These are phyloP conservation scores for sorghum (Sorghum bicolor) DNA, from an alignment of 176 grass and related monocot genomes.

Conservation along the genomic window Sorghum_bicolor_NCBIv3 NC_012871.2:71673501-71674000, in stretches of 20 bases:
- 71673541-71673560: too few species aligned
- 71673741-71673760: neutral
- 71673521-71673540: too few species aligned
- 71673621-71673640: too few species aligned
- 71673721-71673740: neutral
- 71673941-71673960: neutral
- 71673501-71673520: too few species aligned
- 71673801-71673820: slow-evolving; percentile 13
- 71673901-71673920: too few species aligned
- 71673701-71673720: neutral
- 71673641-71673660: slow-evolving; percentile 8
- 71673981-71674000: slow-evolving; percentile 21
- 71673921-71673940: neutral
- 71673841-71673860: slow-evolving; percentile 5
- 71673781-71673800: neutral
- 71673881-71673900: slow-evolving; percentile 5
- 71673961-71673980: neutral
- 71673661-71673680: neutral
- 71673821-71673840: neutral
- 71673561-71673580: too few species aligned
- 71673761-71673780: slow-evolving; percentile 6
- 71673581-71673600: too few species aligned
- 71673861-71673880: slow-evolving; percentile 6
- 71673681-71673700: neutral
- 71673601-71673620: too few species aligned